A percentile compares a stretch with the other conserved stretches of the same genome.
phyloP scores from a whole-genome alignment of 1,139 yeast species.

The Yamadazyma sp. region DNA sequence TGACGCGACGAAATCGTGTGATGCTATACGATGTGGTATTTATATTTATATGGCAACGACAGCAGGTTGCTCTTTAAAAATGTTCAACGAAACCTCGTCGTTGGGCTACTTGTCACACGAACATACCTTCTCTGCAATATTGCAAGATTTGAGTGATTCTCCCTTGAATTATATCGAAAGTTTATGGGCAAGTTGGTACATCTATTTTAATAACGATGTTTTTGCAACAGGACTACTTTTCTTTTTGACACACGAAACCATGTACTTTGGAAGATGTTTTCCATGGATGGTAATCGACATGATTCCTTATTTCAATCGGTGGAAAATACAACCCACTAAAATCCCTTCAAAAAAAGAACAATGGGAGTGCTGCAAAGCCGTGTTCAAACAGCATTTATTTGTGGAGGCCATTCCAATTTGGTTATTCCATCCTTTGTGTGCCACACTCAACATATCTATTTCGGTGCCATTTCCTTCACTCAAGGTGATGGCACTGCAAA shows the following conservation, averaged over 20 bases:
- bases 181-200: constrained; percentile 79
- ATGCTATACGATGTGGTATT: constrained; percentile 4
- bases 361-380: constrained; percentile 85
- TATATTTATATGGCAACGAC: constrained; percentile 2
- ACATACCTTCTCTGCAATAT: constrained; percentile 6
- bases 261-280: constrained; percentile 46
- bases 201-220: constrained; percentile 69
- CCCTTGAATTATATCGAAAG: constrained; percentile 38
- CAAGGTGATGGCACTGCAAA: constrained; percentile 59
- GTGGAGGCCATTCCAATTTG: constrained; percentile 96
- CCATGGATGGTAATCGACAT: constrained; percentile 49
- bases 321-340: constrained; percentile 45
- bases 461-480: constrained; percentile 80
- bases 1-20: constrained; percentile 1
- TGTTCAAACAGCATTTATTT: constrained; percentile 77
- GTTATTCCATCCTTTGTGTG: constrained; percentile 91
- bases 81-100: constrained; percentile 13
- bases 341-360: constrained; percentile 43
- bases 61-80: not conserved
- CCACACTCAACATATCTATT: constrained; percentile 68
- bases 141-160: constrained; percentile 10
- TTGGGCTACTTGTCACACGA: constrained; percentile 12
- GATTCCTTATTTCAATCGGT: constrained; percentile 41
- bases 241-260: constrained; percentile 41
- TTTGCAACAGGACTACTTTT: constrained; percentile 59